Conservation (phyloP, 306 rosid species). For the Bauhinia variegata region DNA sequence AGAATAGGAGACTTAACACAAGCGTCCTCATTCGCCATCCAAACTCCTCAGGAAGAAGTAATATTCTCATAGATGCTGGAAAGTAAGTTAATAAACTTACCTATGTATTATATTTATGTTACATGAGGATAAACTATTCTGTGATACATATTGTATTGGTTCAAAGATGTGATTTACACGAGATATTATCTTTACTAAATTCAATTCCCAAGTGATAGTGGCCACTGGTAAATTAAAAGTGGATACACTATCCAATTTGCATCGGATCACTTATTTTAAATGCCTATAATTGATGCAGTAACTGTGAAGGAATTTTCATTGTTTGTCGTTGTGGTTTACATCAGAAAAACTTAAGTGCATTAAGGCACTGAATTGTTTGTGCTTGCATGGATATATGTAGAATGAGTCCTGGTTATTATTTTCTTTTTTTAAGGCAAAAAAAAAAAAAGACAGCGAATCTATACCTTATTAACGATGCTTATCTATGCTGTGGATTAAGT, state of each 20-base stretch:
- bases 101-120: neutral
- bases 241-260: too few species aligned
- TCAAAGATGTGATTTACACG: slow-evolving; percentile 8
- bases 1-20: slow-evolving; percentile 87
- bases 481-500: slow-evolving; percentile 16
- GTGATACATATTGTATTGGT: slow-evolving; percentile 19
- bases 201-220: too few species aligned
- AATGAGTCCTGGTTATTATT: slow-evolving; percentile 3
- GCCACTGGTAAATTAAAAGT: too few species aligned
- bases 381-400: neutral
- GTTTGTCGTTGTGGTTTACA: slow-evolving; percentile 8
- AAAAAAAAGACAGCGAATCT: too few species aligned
- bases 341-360: slow-evolving; percentile 8
- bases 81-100: slow-evolving; percentile 58
- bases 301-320: slow-evolving; percentile 16
- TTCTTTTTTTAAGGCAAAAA: too few species aligned
- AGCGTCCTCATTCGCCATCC: slow-evolving; percentile 76
- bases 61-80: slow-evolving; percentile 88
- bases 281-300: slow-evolving; percentile 5
- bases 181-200: too few species aligned
- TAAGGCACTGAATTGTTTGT: slow-evolving; percentile 18
- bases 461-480: too few species aligned
- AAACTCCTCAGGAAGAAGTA: slow-evolving; percentile 54
- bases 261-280: too few species aligned
- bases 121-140: slow-evolving; percentile 4